Conservation (phyloP, 2,329 filamentous ascomycete species). For the Xylaria sp. region DNA sequence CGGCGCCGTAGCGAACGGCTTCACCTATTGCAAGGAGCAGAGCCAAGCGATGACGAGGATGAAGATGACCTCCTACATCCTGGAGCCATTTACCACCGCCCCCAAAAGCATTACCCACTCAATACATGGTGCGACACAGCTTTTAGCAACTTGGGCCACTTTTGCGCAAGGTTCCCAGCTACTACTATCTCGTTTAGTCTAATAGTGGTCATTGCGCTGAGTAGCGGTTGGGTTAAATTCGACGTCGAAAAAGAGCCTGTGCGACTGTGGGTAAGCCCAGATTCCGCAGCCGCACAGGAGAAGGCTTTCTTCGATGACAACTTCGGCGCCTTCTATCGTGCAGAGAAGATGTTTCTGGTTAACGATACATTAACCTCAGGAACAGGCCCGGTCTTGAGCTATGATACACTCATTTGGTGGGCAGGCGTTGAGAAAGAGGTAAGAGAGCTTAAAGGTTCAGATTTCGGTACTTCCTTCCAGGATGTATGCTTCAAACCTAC, state of each 20-base stretch:
- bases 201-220: conserved; percentile 77
- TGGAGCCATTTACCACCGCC: conserved; percentile 77
- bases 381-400: conserved; percentile 79
- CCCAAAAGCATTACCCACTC: conserved; percentile 78
- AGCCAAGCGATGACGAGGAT: conserved; percentile 89
- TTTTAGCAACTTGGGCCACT: conserved; percentile 80
- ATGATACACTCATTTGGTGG: conserved; percentile 93
- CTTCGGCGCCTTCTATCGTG: conserved; percentile 95
- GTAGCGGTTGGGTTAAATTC: conserved; percentile 86
- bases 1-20: conserved; percentile 79
- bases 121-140: conserved; percentile 82
- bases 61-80: conserved; percentile 84
- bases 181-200: conserved; percentile 81
- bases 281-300: conserved; percentile 86
- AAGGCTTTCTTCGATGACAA: conserved; percentile 92
- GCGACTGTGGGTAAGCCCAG: conserved; percentile 93
- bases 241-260: conserved; percentile 90
- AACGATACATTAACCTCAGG: conserved; percentile 75
- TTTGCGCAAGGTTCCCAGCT: conserved; percentile 81
- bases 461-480: conserved; percentile 71
- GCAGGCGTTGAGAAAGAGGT: conserved; percentile 85
- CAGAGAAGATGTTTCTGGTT: conserved; percentile 90
- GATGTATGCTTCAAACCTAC: conserved; percentile 96
- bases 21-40: conserved; percentile 83
- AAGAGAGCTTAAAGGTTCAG: conserved; percentile 70